phyloP scores from a whole-genome alignment of 2,329 filamentous ascomycete genomes.

The Nakataea oryzae region DNA sequence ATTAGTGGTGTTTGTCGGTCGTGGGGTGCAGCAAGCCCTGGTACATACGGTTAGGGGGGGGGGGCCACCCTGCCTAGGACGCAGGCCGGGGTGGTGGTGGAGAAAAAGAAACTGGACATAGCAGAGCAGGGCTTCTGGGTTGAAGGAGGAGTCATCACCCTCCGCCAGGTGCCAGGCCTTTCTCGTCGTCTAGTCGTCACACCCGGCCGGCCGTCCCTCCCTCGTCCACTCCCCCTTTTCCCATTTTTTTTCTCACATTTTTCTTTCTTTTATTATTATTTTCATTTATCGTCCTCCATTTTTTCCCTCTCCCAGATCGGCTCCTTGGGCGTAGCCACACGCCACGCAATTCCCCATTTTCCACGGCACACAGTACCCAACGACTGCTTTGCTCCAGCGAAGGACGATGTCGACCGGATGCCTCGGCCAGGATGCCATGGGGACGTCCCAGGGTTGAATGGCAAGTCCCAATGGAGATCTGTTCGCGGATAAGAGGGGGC shows the following conservation, averaged over 20 bases:
- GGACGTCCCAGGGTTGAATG: neutral
- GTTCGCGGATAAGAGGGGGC: neutral
- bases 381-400: too few relatives aligned
- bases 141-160: neutral
- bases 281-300: too few relatives aligned
- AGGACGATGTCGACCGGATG: neutral
- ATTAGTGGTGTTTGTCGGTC: neutral
- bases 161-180: neutral
- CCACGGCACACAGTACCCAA: neutral
- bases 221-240: neutral
- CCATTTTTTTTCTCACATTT: neutral
- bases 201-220: too few relatives aligned
- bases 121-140: neutral
- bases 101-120: neutral
- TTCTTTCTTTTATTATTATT: neutral
- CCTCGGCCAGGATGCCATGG: neutral
- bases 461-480: neutral
- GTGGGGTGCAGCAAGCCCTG: too few relatives aligned
- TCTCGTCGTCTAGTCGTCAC: neutral
- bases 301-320: neutral
- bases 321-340: neutral
- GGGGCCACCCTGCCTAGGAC: too few relatives aligned
- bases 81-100: too few relatives aligned
- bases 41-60: neutral
- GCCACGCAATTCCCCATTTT: neutral